Percentiles rank a stretch among this genome's conserved stretches.
These are phyloP conservation scores for Hypoxylon trugodes DNA, from an alignment of 495 filamentous ascomycete genomes.

Conservation along the genomic window DNA sequence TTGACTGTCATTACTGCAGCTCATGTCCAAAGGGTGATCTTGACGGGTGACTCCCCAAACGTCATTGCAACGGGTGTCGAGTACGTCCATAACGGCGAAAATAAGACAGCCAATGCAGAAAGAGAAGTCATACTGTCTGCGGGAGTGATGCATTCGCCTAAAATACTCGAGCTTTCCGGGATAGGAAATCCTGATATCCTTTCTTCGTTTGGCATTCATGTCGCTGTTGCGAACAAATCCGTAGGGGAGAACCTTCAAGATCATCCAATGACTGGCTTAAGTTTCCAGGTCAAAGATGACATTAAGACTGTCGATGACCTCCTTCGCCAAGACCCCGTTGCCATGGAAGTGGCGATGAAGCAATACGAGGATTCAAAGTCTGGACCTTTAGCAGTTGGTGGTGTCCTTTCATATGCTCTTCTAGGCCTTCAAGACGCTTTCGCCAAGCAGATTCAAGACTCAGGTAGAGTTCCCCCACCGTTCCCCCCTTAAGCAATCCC, in stretches of 20 bases:
- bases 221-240: slow-evolving; percentile 53
- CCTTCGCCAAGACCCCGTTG: slow-evolving; percentile 66
- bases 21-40: slow-evolving; percentile 50
- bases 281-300: slow-evolving; percentile 55
- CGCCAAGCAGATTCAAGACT: no score
- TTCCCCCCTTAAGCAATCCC: no score
- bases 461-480: no score
- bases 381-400: no score
- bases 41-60: slow-evolving; percentile 43
- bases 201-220: slow-evolving; percentile 51
- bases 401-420: no score
- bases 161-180: slow-evolving; percentile 64
- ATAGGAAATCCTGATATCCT: slow-evolving; percentile 59
- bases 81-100: slow-evolving; percentile 53
- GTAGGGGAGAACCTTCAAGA: slow-evolving; percentile 60
- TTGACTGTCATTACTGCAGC: slow-evolving; percentile 48
- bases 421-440: no score
- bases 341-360: slow-evolving; percentile 52
- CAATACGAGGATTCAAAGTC: slow-evolving; percentile 10
- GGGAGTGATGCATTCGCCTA: slow-evolving; percentile 62
- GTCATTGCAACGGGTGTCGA: slow-evolving; percentile 38
- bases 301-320: slow-evolving; percentile 79
- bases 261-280: slow-evolving; percentile 22
- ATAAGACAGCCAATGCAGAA: slow-evolving; percentile 51
- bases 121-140: slow-evolving; percentile 62